Conservation (phyloP, 1,139 yeast species). For the Candida glucosophila region DNA sequence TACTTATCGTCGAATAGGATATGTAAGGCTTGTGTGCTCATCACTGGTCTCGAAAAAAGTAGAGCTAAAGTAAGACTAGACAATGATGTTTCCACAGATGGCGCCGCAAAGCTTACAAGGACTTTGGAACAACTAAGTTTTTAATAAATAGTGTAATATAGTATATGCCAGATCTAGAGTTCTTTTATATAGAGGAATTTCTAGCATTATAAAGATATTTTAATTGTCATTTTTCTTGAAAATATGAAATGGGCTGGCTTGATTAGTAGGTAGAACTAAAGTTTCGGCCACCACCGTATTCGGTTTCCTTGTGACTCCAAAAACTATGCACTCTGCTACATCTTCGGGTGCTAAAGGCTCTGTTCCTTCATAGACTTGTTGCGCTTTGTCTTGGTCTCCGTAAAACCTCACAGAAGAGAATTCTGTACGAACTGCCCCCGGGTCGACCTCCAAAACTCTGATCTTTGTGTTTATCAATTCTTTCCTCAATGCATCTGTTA, state of each 20-base stretch:
- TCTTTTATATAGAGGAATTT: constrained; percentile 1
- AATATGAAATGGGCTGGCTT: constrained; percentile 53
- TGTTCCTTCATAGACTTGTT: constrained; percentile 37
- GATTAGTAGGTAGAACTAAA: constrained; percentile 40
- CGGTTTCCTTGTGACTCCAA: constrained; percentile 38
- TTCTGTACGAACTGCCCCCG: constrained; percentile 47
- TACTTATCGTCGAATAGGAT: constrained; percentile 79
- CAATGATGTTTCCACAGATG: constrained; percentile 41
- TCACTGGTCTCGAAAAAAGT: constrained; percentile 76
- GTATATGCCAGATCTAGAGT: no score
- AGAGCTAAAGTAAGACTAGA: constrained; percentile 56
- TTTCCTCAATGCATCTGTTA: constrained; percentile 39
- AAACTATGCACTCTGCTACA: constrained; percentile 42
- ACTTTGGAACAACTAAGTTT: constrained; percentile 60
- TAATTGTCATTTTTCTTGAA: constrained; percentile 11
- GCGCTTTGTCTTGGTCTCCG: constrained; percentile 35
- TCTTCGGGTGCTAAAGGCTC: constrained; percentile 40
- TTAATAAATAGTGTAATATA: constrained; percentile 17
- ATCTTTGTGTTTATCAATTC: constrained; percentile 38
- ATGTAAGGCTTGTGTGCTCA: constrained; percentile 87
- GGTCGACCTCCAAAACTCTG: constrained; percentile 41
- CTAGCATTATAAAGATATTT: no score
- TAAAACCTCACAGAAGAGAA: constrained; percentile 39
- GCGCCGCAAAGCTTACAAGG: constrained; percentile 63
- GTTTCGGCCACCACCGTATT: constrained; percentile 46